Percentiles rank a stretch among this genome's conserved stretches.
Conservation (phyloP, 2,329 filamentous ascomycete genomes). For the Cytospora mali region DNA sequence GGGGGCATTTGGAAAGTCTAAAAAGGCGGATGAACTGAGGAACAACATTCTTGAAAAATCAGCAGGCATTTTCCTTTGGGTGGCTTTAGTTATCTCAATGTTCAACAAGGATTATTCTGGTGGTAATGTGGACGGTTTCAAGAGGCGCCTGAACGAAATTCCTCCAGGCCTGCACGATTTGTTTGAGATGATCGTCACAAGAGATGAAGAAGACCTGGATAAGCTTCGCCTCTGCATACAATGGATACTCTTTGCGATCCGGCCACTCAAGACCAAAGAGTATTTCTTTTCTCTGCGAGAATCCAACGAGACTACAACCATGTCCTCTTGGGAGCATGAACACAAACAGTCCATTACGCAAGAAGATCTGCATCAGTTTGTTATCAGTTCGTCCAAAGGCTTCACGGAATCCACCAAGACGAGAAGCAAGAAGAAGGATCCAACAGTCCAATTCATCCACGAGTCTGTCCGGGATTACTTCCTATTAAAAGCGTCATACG, state of each 20-base stretch:
- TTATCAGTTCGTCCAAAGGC: conserved; percentile 52
- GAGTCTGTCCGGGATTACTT: conserved; percentile 54
- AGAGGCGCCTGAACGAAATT: conserved; percentile 33
- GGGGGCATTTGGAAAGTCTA: background rate
- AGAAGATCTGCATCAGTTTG: conserved; percentile 37
- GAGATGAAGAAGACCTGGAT: conserved; percentile 47
- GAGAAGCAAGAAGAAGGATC: conserved; percentile 34
- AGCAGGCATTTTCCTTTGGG: conserved; percentile 36
- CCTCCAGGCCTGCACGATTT: conserved; percentile 45
- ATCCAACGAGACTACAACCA: background rate
- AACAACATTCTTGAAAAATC: conserved; percentile 6
- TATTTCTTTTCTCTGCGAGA: conserved; percentile 42
- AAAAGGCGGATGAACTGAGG: background rate
- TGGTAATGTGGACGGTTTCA: conserved; percentile 9
- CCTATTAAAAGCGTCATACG: conserved; percentile 36
- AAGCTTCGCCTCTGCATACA: conserved; percentile 50
- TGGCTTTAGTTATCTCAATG: conserved; percentile 43
- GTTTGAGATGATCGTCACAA: conserved; percentile 53
- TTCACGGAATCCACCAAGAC: conserved; percentile 47
- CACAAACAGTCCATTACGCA: conserved; percentile 9
- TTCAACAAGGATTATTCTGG: conserved; percentile 39
- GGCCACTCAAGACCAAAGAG: conserved; percentile 46
- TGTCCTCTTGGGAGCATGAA: background rate
- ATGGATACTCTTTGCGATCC: conserved; percentile 55
- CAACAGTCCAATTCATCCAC: conserved; percentile 55